Evolutionary conservation across 106 monocot genomes (phyloP).

Genomic region (Hemerocallis citrina): DNA sequence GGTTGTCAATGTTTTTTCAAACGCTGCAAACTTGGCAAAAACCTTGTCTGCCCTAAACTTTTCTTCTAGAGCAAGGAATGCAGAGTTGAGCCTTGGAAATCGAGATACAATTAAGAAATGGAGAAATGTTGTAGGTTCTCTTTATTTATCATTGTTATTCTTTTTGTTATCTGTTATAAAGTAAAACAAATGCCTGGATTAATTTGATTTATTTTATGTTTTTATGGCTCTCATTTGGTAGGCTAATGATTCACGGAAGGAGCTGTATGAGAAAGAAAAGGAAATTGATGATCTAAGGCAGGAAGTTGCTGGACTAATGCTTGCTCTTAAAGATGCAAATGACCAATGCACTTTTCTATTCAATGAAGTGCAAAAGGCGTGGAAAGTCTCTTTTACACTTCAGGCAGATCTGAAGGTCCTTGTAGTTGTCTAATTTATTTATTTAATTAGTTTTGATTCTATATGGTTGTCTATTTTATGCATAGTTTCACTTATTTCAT

Average conservation of each 20-base stretch:
- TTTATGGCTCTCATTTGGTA: too few species aligned
- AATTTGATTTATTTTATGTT: slow-evolving; percentile 2
- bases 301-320: slow-evolving; percentile 50
- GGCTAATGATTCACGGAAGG: slow-evolving; percentile 91
- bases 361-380: slow-evolving; percentile 98
- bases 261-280: slow-evolving; percentile 90
- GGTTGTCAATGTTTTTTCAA: slow-evolving; percentile 74
- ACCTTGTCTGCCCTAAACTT: slow-evolving; percentile 71
- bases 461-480: too few species aligned
- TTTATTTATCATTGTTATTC: too few species aligned
- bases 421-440: too few species aligned
- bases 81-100: slow-evolving; percentile 87
- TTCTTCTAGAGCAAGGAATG: slow-evolving; percentile 78
- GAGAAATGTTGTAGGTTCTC: slow-evolving; percentile 79
- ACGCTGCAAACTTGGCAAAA: slow-evolving; percentile 54
- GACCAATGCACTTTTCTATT: slow-evolving; percentile 87
- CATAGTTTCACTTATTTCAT: slow-evolving; percentile 5
- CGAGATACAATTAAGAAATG: slow-evolving; percentile 95
- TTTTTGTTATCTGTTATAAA: neutral
- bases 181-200: neutral
- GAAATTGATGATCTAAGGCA: slow-evolving; percentile 54
- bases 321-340: slow-evolving; percentile 77
- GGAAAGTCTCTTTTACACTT: slow-evolving; percentile 98
- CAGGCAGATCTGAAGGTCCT: slow-evolving; percentile 85
- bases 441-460: too few species aligned